These are phyloP conservation scores for Dalbergia oliveri DNA, from an alignment of 306 rosid genomes.

Conservation along the genomic window DNA sequence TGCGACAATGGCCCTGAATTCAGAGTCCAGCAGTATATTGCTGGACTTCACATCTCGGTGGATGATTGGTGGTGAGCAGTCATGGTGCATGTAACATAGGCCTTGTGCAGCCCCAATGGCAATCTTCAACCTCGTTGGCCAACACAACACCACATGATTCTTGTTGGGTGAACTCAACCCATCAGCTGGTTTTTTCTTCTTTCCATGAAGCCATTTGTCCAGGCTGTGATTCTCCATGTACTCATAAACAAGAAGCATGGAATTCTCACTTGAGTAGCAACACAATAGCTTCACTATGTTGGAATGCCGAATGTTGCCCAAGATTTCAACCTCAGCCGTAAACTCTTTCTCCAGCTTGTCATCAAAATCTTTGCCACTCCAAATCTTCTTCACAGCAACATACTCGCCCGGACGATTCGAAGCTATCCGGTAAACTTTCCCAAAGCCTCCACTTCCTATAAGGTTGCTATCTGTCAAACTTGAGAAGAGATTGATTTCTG, in stretches of 20 bases:
- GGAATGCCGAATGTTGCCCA: conserved; percentile 81
- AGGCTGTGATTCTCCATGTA: conserved; percentile 88
- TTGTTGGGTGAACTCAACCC: conserved; percentile 43
- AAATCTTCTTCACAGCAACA: conserved; percentile 83
- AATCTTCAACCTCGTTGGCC: conserved; percentile 82
- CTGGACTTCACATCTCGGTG: conserved; percentile 94
- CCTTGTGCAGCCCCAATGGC: conserved; percentile 92
- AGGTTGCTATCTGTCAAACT: conserved; percentile 73
- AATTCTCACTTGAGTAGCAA: conserved; percentile 73
- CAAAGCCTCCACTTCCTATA: conserved; percentile 92
- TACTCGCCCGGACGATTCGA: conserved; percentile 54
- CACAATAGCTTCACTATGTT: conserved; percentile 88
- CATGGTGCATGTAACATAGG: conserved; percentile 88
- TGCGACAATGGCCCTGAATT: conserved; percentile 82
- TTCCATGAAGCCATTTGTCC: conserved; percentile 77
- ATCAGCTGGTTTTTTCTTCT: conserved; percentile 49
- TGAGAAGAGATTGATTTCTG: conserved; percentile 58
- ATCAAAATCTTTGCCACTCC: conserved; percentile 57
- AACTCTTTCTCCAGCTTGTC: conserved; percentile 74
- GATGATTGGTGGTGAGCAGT: conserved; percentile 75
- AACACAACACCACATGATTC: conserved; percentile 56
- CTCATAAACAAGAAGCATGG: conserved; percentile 88
- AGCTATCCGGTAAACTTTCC: conserved; percentile 74
- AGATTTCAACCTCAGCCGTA: conserved; percentile 70
- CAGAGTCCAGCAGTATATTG: conserved; percentile 80